phyloP scores from a whole-genome alignment of 2,329 filamentous ascomycete species.

The Sarocladium strictum region DNA sequence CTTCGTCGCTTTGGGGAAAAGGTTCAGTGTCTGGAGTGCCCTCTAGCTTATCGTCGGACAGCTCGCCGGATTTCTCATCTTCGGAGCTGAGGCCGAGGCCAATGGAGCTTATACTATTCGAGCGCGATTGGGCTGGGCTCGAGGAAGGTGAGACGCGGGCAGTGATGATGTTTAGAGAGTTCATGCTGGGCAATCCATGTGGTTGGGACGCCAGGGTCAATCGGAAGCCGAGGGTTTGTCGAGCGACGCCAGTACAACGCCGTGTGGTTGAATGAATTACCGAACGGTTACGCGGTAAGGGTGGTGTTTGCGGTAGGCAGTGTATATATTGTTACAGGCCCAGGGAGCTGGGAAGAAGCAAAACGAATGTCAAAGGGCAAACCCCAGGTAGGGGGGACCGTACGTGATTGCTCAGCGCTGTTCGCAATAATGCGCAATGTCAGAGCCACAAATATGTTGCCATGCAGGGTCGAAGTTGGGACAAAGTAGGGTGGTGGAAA shows the following conservation, averaged over 20 bases:
- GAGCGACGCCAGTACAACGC: background rate
- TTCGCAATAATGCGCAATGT: background rate
- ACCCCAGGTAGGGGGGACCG: background rate
- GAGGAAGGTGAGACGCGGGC: conserved; percentile 66
- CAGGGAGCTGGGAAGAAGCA: conserved; percentile 5
- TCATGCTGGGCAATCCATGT: conserved; percentile 67
- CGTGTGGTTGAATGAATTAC: background rate
- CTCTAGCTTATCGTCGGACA: conserved; percentile 26
- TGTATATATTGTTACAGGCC: background rate
- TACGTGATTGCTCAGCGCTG: background rate
- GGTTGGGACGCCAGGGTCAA: conserved; percentile 8
- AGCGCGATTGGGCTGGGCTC: conserved; percentile 50
- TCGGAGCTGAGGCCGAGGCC: conserved; percentile 39
- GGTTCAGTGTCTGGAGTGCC: conserved; percentile 24
- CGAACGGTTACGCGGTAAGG: background rate
- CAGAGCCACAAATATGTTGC: background rate
- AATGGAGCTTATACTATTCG: conserved; percentile 53
- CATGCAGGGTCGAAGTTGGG: background rate
- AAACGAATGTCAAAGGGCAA: conserved; percentile 6
- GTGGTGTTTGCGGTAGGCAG: background rate
- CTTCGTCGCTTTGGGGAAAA: conserved; percentile 26
- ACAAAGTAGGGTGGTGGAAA: background rate
- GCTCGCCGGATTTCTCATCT: conserved; percentile 28
- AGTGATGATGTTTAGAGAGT: conserved; percentile 92
- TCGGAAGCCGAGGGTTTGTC: background rate